Evolutionary conservation across 1,139 yeast genomes (phyloP).

Genomic region (Nakaseomyces delphensis): DNA sequence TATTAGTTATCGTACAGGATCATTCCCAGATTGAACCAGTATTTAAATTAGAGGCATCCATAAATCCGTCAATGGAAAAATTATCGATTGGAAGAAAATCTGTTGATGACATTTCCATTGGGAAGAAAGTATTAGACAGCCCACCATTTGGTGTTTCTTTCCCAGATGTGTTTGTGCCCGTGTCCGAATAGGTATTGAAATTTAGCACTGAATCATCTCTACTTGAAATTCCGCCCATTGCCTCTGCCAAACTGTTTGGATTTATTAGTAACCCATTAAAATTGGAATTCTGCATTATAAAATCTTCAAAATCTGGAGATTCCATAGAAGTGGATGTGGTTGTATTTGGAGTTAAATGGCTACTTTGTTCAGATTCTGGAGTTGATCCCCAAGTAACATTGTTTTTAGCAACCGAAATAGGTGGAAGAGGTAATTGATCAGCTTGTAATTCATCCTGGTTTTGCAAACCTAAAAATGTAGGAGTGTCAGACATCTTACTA

Average conservation of each 20-base stretch:
- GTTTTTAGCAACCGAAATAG: constrained; percentile 9
- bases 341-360: constrained; percentile 8
- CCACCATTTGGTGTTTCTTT: background rate
- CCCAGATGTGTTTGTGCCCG: background rate
- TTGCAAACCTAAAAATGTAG: background rate
- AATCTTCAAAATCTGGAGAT: constrained; percentile 30
- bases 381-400: constrained; percentile 2
- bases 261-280: constrained; percentile 27
- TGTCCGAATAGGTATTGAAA: background rate
- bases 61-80: constrained; percentile 20
- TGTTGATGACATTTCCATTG: constrained; percentile 3
- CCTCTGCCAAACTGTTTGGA: constrained; percentile 22
- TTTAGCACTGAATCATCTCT: constrained; percentile 11
- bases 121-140: background rate
- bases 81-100: constrained; percentile 25
- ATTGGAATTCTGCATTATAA: constrained; percentile 27
- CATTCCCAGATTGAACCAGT: constrained; percentile 18
- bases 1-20: background rate
- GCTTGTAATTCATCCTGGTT: background rate
- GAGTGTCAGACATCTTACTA: background rate
- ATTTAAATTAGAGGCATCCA: constrained; percentile 17
- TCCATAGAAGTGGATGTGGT: constrained; percentile 6
- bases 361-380: constrained; percentile 4
- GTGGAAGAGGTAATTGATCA: constrained; percentile 7
- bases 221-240: constrained; percentile 7